Percentiles rank a stretch among this genome's conserved stretches.
phyloP scores from a whole-genome alignment of 2,329 filamentous ascomycete genomes.

The Fusarium nisikadoi region DNA sequence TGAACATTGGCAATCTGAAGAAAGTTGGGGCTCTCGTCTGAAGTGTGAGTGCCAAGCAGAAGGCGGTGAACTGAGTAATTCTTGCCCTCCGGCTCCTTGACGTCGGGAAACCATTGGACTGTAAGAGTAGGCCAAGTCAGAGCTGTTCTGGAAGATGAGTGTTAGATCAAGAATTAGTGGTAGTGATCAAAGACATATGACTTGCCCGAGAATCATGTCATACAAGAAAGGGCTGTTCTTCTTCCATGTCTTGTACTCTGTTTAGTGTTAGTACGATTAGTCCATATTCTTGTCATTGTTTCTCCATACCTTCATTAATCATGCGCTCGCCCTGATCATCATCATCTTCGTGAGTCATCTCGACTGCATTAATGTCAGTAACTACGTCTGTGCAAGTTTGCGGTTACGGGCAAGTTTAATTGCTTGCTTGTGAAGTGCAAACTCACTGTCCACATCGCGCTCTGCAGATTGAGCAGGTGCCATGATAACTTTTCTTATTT shows the following conservation, averaged over 20 bases:
- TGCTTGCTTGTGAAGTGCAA: constrained; percentile 19
- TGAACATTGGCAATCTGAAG: constrained; percentile 95
- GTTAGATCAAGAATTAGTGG: constrained; percentile 3
- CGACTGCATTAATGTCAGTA: constrained; percentile 43
- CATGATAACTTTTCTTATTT: constrained; percentile 41
- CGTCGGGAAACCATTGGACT: constrained; percentile 97
- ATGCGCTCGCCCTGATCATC: constrained; percentile 82
- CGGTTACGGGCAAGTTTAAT: background rate
- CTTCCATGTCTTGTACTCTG: constrained; percentile 99
- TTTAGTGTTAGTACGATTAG: constrained; percentile 26
- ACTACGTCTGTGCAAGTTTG: background rate
- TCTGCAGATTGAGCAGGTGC: constrained; percentile 51
- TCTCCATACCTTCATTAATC: constrained; percentile 83
- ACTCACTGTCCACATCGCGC: constrained; percentile 52
- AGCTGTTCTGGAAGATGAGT: constrained; percentile 70
- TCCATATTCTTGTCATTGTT: background rate
- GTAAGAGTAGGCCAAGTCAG: constrained; percentile 98
- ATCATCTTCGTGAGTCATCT: constrained; percentile 71
- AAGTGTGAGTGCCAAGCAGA: constrained; percentile 94
- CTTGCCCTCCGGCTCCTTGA: constrained; percentile 87
- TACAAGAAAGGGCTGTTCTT: constrained; percentile 99
- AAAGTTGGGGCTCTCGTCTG: constrained; percentile 85
- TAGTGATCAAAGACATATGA: background rate
- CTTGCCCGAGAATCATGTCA: constrained; percentile 89
- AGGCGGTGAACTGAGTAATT: constrained; percentile 89